Evolutionary conservation across 2,329 filamentous ascomycete species (phyloP).

Genomic region (Coniochaeta sp.): DNA sequence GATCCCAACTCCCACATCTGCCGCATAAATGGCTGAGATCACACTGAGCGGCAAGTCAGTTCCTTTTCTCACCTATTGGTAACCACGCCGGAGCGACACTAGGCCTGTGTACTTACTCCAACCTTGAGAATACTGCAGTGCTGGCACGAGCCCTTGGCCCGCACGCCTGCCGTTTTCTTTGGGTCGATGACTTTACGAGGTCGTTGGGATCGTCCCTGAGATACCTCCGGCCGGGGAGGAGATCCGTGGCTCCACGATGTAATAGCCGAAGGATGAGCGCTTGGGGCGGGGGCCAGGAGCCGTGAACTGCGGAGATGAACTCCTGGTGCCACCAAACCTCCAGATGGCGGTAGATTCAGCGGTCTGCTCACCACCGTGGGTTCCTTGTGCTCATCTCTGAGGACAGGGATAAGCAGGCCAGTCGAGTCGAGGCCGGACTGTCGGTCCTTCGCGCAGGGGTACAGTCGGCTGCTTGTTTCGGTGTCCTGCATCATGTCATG

Average conservation of each 20-base stretch:
- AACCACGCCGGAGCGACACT: not conserved
- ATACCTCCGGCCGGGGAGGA: not conserved
- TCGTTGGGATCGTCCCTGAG: not conserved
- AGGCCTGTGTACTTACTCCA: conserved; percentile 28
- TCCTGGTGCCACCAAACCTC: not conserved
- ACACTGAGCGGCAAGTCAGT: conserved; percentile 6
- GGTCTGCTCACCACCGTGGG: not conserved
- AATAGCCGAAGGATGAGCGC: not conserved
- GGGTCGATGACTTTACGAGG: conserved; percentile 19
- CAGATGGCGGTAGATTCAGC: not conserved
- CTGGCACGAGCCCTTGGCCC: conserved; percentile 39
- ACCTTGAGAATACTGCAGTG: conserved; percentile 40
- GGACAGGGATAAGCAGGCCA: not conserved
- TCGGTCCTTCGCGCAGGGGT: not conserved
- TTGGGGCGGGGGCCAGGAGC: not conserved
- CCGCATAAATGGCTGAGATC: not conserved
- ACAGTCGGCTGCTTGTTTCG: not conserved
- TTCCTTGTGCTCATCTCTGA: not conserved
- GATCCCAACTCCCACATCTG: not conserved
- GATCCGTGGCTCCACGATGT: not conserved
- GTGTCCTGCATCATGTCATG: not conserved
- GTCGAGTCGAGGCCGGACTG: not conserved
- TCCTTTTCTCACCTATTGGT: not conserved
- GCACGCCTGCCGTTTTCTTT: conserved; percentile 39
- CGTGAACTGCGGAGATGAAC: not conserved